Evolutionary conservation across 768 basidiomycete species (phyloP).

Genomic region (Amanita fuliginea): DNA sequence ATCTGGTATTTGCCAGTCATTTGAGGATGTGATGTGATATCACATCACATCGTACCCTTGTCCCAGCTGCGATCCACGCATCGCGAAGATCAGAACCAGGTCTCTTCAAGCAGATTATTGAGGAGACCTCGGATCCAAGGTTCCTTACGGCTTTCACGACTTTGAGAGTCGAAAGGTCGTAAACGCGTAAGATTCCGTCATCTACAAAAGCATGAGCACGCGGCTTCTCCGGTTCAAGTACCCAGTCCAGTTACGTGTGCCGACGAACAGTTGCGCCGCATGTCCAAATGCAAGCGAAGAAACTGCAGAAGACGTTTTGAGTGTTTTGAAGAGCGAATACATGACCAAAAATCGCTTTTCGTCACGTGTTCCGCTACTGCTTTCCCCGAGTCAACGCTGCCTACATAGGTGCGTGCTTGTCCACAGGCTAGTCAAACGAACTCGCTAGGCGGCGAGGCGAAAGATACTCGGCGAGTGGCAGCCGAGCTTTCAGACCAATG

Average conservation of each 20-base stretch:
- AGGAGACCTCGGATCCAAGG: constrained; percentile 50
- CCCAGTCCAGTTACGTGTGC: constrained; percentile 37
- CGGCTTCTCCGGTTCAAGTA: constrained; percentile 3
- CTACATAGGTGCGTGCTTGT: no score
- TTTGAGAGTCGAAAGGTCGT: constrained; percentile 45
- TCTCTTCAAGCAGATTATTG: constrained; percentile 36
- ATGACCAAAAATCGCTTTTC: no score
- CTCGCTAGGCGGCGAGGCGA: no score
- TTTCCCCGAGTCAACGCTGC: no score
- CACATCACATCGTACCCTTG: constrained; percentile 28
- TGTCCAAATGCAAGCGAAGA: constrained; percentile 43
- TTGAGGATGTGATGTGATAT: background rate
- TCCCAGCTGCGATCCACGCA: constrained; percentile 60
- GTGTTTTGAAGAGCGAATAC: constrained; percentile 13
- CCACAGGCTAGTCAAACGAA: no score
- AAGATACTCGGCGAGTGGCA: no score
- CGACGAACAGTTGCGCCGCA: constrained; percentile 40
- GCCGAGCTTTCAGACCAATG: no score
- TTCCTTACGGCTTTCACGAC: constrained; percentile 54
- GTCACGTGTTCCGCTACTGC: no score
- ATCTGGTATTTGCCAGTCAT: constrained; percentile 12
- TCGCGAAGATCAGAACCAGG: constrained; percentile 30
- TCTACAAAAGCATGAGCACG: background rate
- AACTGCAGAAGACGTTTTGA: constrained; percentile 37
- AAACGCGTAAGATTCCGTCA: constrained; percentile 62